Base-by-base conservation (phyloP, 352 stramenopile genomes). In the Globisporangium apiculatum region DNA sequence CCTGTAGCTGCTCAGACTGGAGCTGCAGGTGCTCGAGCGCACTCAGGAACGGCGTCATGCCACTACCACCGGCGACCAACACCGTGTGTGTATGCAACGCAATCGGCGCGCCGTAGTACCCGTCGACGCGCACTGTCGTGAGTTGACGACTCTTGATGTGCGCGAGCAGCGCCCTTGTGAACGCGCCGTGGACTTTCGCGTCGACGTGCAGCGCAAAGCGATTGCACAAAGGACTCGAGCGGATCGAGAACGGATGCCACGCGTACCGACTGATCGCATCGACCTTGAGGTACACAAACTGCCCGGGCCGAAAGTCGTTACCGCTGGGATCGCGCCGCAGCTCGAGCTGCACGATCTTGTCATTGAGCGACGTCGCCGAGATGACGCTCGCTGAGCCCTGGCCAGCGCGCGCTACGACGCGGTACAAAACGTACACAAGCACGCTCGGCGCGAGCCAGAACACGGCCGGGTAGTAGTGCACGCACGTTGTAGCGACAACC, bases 221-320 rank as follows among this genome's bases (percentile, higher is more conserved):
- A 51, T 73, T 67, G 52, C 67, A 55, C 45, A 83, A 53, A 10
- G 79, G 74, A 66, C 76, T 88, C 5, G 79, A 89, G 47, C 74
- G 83, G 55, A 91, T 86, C 7, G 70, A 84, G 54, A 91, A 83
- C 10, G 79, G 79, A 35, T 91, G 82, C 82, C 79, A 91, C 54
- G 85, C 65, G n/a, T 67, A 76, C 18, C 49, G 60, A n/a, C 65
- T 67, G 48, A 89, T 75, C 8, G 72, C 62, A 35, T 78, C 64
- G 42, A 86, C 67, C 51, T 84, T 79, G 57, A 90, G 67, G 65
- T 90, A 91, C 31, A 91, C 82, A 58, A 81, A 88, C 53, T 91
- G 82, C 0, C 77, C 79, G 1, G 79, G 71, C 8, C 69, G 48
- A 51, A 81, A 88, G 35, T 84, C 66, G 35, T 84, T 64, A 0